Conservation (phyloP, 495 filamentous ascomycete genomes). For the Articulospora tetracladia region DNA sequence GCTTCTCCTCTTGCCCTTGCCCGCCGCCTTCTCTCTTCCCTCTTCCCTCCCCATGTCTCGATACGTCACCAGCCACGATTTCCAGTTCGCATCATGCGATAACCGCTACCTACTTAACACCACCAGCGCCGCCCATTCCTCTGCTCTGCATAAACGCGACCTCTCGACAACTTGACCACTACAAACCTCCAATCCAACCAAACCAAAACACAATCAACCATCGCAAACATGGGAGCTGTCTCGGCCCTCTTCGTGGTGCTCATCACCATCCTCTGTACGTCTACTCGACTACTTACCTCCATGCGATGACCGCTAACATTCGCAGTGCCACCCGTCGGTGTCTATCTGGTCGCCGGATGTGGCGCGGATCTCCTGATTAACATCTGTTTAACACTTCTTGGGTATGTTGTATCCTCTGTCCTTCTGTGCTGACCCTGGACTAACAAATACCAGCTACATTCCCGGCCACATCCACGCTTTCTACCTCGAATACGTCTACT, state of each 20-base stretch:
- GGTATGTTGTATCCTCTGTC: constrained; percentile 45
- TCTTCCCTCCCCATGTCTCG: too few relatives aligned
- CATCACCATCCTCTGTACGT: constrained; percentile 18
- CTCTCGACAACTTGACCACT: background rate
- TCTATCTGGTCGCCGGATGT: constrained; percentile 88
- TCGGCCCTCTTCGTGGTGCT: constrained; percentile 22
- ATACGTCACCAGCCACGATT: too few relatives aligned
- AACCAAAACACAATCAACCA: background rate
- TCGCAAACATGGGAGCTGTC: constrained; percentile 16
- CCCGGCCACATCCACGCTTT: constrained; percentile 88
- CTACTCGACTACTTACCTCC: background rate
- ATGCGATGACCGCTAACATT: constrained; percentile 10
- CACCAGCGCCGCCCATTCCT: too few relatives aligned
- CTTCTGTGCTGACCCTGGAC: background rate
- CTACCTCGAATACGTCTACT: constrained; percentile 89
- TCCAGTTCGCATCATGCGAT: too few relatives aligned
- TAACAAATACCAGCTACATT: constrained; percentile 50
- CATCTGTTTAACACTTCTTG: constrained; percentile 83
- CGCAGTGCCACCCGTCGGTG: constrained; percentile 67
- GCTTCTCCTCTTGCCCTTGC: too few relatives aligned
- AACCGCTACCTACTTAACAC: too few relatives aligned
- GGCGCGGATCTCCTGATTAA: constrained; percentile 88
- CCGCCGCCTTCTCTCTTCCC: too few relatives aligned
- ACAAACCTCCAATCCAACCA: background rate
- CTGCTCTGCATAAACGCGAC: too few relatives aligned